These are phyloP conservation scores for Backusella macrospora DNA, from an alignment of 192 early-diverging fungal genomes.

Conservation along the genomic window DNA sequence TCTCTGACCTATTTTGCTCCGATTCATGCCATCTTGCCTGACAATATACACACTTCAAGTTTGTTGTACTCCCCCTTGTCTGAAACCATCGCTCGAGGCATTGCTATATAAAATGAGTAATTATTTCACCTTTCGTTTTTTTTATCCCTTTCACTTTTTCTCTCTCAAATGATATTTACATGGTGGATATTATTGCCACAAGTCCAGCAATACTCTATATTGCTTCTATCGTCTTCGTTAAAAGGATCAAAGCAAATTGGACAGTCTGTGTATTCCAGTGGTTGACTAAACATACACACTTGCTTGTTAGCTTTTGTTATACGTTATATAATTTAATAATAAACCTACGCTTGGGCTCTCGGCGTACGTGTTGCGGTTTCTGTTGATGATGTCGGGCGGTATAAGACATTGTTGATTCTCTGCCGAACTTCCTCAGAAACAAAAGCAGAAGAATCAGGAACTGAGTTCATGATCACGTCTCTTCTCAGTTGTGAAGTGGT, in stretches of 20 bases:
- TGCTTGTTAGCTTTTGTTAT: too few relatives aligned
- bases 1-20: neutral
- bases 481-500: neutral
- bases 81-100: neutral
- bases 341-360: neutral
- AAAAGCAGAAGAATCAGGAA: neutral
- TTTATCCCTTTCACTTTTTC: neutral
- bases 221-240: neutral
- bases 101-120: neutral
- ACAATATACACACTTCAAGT: neutral
- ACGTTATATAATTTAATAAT: neutral
- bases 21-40: neutral
- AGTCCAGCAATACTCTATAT: neutral
- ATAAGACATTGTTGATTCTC: neutral
- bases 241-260: neutral
- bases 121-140: neutral
- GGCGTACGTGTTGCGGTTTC: neutral
- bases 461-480: neutral
- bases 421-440: neutral
- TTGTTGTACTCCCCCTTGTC: neutral
- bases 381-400: neutral
- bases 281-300: neutral
- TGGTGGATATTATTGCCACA: neutral
- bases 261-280: neutral
- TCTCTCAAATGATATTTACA: neutral